phyloP scores from a whole-genome alignment of 805 yeast genomes.

The Phaffomyces antillensis region DNA sequence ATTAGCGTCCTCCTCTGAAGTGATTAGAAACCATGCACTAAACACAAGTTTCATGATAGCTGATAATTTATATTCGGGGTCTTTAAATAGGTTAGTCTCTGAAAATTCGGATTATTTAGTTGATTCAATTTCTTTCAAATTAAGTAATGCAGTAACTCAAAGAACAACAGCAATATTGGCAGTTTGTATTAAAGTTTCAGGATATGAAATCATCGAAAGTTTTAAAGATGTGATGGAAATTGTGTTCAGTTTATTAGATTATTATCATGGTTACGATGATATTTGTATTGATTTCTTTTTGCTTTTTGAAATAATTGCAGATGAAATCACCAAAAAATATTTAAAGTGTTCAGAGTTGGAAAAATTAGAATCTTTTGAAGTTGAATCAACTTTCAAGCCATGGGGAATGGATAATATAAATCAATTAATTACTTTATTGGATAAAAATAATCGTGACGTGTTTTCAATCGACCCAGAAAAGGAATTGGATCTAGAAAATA shows the following conservation, averaged over 20 bases:
- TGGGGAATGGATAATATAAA: constrained; percentile 40
- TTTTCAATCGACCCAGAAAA: constrained; percentile 24
- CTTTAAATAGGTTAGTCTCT: constrained; percentile 47
- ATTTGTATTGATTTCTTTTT: constrained; percentile 68
- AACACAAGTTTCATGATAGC: constrained; percentile 46
- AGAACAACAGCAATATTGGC: constrained; percentile 69
- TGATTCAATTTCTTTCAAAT: constrained; percentile 65
- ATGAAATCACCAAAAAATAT: constrained; percentile 37
- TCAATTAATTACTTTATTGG: constrained; percentile 39
- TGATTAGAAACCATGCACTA: constrained; percentile 45
- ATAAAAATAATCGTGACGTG: constrained; percentile 26
- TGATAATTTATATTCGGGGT: constrained; percentile 43
- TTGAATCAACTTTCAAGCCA: constrained; percentile 20
- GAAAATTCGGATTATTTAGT: constrained; percentile 75
- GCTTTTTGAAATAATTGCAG: constrained; percentile 56
- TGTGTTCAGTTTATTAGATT: constrained; percentile 70
- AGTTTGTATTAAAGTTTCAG: constrained; percentile 65
- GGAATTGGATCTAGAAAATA: constrained; percentile 28
- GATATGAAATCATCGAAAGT: constrained; percentile 53
- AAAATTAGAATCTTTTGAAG: constrained; percentile 17
- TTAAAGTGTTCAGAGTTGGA: constrained; percentile 17
- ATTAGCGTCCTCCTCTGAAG: constrained; percentile 48
- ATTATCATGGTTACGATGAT: constrained; percentile 73
- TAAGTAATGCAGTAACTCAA: constrained; percentile 64
- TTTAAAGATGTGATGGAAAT: constrained; percentile 69